Percentiles rank a stretch among this genome's conserved stretches.
phyloP scores from a whole-genome alignment of 257 asterid species.

The Solanum piurae region DNA sequence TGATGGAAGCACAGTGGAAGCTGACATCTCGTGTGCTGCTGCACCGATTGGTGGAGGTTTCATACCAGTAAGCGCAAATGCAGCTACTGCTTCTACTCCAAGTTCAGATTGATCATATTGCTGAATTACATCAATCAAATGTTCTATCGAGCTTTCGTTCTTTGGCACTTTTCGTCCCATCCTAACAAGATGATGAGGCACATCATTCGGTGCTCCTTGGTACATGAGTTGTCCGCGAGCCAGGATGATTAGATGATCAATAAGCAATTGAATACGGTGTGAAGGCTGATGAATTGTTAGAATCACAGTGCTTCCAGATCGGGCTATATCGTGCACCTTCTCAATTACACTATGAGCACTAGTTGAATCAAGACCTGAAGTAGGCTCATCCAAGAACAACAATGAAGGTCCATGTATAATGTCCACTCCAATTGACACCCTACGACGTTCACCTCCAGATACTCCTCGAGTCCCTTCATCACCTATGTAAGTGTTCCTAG shows the following conservation, averaged over 20 bases:
- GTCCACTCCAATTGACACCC: constrained; percentile 82
- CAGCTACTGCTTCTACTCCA: constrained; percentile 64
- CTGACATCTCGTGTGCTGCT: constrained; percentile 12
- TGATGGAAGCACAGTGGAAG: constrained; percentile 17
- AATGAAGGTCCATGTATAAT: constrained; percentile 80
- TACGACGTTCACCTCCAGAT: constrained; percentile 83
- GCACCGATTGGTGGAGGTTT: constrained; percentile 49
- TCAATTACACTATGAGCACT: constrained; percentile 79
- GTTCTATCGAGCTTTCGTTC: constrained; percentile 63
- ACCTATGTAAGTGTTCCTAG: constrained; percentile 80
- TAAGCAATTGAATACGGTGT: constrained; percentile 48
- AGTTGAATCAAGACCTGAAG: constrained; percentile 87
- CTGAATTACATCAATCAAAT: constrained; percentile 65
- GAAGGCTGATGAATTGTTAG: constrained; percentile 90
- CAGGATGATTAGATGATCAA: constrained; percentile 69
- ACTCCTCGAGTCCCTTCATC: constrained; percentile 86
- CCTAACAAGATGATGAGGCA: constrained; percentile 44
- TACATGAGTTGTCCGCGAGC: constrained; percentile 89
- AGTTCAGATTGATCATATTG: constrained; percentile 63
- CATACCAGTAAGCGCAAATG: constrained; percentile 59
- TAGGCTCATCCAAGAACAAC: constrained; percentile 74
- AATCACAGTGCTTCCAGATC: constrained; percentile 66
- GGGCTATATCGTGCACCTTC: constrained; percentile 69
- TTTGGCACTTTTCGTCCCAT: constrained; percentile 54
- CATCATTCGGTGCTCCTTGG: constrained; percentile 74